Evolutionary conservation across 768 basidiomycete genomes (phyloP).

Genomic region (Agrocybe pediades): DNA sequence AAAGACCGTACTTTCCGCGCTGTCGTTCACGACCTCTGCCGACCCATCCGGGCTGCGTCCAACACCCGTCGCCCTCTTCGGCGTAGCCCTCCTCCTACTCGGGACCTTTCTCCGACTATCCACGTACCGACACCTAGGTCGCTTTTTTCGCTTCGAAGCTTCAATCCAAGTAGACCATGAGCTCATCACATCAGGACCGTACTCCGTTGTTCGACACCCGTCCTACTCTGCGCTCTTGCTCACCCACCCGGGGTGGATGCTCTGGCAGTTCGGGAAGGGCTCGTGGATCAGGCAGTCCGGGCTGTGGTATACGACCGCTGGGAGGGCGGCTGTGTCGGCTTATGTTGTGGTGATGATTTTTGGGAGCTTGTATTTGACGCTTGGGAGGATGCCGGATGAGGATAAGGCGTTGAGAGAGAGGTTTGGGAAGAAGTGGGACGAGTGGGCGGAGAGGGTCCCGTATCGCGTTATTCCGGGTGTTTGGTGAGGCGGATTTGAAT

Average conservation of each 20-base stretch:
- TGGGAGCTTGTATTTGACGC: constrained; percentile 13
- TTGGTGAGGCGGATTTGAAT: neutral
- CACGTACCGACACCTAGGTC: constrained; percentile 16
- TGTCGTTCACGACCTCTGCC: neutral
- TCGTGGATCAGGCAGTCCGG: constrained; percentile 21
- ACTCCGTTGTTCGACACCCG: constrained; percentile 45
- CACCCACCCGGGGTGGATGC: constrained; percentile 9
- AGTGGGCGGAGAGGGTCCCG: constrained; percentile 9
- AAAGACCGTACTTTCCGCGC: neutral
- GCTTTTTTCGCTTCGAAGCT: constrained; percentile 21
- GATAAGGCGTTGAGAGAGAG: constrained; percentile 10
- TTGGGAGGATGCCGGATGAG: constrained; percentile 14
- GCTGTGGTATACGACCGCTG: constrained; percentile 28
- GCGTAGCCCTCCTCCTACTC: constrained; percentile 6
- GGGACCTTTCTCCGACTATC: constrained; percentile 10
- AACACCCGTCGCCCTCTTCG: neutral
- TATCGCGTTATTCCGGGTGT: constrained; percentile 12
- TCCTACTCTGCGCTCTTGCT: constrained; percentile 40
- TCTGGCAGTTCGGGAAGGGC: constrained; percentile 14
- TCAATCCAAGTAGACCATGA: constrained; percentile 42
- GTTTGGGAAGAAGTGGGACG: constrained; percentile 13
- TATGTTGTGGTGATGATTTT: constrained; percentile 18
- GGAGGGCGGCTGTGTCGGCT: constrained; percentile 23
- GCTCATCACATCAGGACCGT: constrained; percentile 44
- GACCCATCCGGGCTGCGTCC: constrained; percentile 7